phyloP scores from a whole-genome alignment of 345 rosid genomes.

The Luvunga scandens region DNA sequence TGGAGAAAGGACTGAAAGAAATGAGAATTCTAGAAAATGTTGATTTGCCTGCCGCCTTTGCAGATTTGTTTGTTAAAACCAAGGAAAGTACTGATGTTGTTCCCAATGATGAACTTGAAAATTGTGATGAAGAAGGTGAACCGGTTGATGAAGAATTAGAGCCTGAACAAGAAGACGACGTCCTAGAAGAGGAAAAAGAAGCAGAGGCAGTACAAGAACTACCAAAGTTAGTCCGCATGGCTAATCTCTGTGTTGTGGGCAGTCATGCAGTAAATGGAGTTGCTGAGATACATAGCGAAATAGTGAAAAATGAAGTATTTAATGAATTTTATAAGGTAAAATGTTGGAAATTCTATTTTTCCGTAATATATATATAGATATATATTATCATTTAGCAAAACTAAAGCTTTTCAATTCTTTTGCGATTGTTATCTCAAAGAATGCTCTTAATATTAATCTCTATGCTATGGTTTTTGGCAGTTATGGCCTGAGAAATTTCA shows the following conservation, averaged over 20 bases:
- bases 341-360: neutral
- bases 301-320: slow-evolving; percentile 67
- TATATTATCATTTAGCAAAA: no score
- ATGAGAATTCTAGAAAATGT: slow-evolving; percentile 81
- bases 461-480: slow-evolving; percentile 37
- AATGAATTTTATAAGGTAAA: slow-evolving; percentile 60
- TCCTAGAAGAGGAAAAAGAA: slow-evolving; percentile 32
- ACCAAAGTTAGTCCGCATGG: slow-evolving; percentile 65
- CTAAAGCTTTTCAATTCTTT: neutral
- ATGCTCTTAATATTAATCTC: slow-evolving; percentile 4
- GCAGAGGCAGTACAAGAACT: slow-evolving; percentile 37
- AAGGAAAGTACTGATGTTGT: slow-evolving; percentile 27
- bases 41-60: slow-evolving; percentile 60
- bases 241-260: slow-evolving; percentile 62
- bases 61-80: slow-evolving; percentile 59
- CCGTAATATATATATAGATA: no score
- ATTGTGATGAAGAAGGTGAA: slow-evolving; percentile 23
- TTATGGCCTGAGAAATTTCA: slow-evolving; percentile 75
- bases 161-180: slow-evolving; percentile 17
- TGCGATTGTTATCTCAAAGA: neutral
- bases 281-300: slow-evolving; percentile 78
- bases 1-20: slow-evolving; percentile 60
- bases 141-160: slow-evolving; percentile 13
- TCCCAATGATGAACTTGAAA: slow-evolving; percentile 28
- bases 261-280: slow-evolving; percentile 81